phyloP scores from a whole-genome alignment of 2,329 filamentous ascomycete species.

The Nakataea oryzae region DNA sequence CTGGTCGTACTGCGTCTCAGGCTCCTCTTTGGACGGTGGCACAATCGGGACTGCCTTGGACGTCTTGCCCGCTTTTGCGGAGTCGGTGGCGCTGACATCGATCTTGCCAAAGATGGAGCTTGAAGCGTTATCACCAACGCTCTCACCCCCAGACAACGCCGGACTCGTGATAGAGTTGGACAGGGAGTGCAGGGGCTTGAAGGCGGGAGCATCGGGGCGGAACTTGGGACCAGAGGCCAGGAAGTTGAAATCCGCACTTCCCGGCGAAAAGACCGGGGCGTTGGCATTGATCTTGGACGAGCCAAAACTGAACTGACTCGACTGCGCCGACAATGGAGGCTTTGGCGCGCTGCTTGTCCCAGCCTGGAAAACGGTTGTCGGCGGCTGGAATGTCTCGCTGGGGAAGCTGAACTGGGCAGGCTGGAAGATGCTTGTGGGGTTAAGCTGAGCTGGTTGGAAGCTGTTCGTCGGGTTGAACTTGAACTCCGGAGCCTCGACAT shows the following conservation, averaged over 20 bases:
- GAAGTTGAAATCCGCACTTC: constrained; percentile 56
- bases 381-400: constrained; percentile 33
- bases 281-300: constrained; percentile 54
- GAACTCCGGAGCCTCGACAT: constrained; percentile 84
- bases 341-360: constrained; percentile 17
- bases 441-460: constrained; percentile 40
- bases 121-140: constrained; percentile 22
- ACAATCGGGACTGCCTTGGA: constrained; percentile 81
- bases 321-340: constrained; percentile 21
- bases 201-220: constrained; percentile 65
- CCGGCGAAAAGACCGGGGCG: constrained; percentile 62
- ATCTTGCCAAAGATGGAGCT: constrained; percentile 62
- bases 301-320: constrained; percentile 28
- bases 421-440: constrained; percentile 37
- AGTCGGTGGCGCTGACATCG: constrained; percentile 48
- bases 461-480: constrained; percentile 54
- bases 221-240: constrained; percentile 57
- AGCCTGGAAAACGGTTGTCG: constrained; percentile 31
- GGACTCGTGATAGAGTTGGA: constrained; percentile 36
- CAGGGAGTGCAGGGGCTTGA: constrained; percentile 51
- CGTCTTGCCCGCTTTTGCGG: constrained; percentile 55
- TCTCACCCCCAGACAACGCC: constrained; percentile 32
- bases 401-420: constrained; percentile 40
- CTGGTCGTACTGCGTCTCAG: constrained; percentile 34
- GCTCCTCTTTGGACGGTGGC: constrained; percentile 26